Base-by-base conservation (phyloP, 2,329 filamentous ascomycete genomes). In the Zalaria obscura region DNA sequence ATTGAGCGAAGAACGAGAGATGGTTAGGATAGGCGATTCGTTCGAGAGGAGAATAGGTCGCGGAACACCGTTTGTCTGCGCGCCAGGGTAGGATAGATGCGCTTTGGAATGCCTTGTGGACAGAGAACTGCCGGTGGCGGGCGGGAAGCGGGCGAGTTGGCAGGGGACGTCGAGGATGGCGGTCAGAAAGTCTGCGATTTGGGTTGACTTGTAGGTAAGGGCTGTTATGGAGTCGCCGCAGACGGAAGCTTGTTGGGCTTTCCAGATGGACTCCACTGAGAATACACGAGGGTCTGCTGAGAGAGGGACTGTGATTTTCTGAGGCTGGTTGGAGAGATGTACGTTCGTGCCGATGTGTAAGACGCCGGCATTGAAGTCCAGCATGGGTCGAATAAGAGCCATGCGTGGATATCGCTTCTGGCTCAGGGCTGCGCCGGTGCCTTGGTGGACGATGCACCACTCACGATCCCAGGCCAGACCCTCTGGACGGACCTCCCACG, bases 401-500 rank as follows among this genome's bases (percentile, higher is more conserved):
- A 98, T 96, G 29, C 70, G 76, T 2, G 88, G 84, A 55, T 91
- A 80, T 48, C 79, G 72, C 63, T 96, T 98, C 61, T 96, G 89
- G 55, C 76, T 94, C 41, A 98, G 66, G 4, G 82, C 86, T 51
- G 80, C 78, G 0, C 85, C 83, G 1, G 88, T 93, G 35, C 85
- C 87, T 54, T 79, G 75, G 56, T 95, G 88, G 9, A 98, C 70
- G 18, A 98, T 67, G 61, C 89, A 96, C 89, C 91, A 98, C 65
- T 96, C 89, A 46, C 91, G 74, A 58, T 98, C 91, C 87, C 89
- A 96, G 5, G 79, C 82, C 2, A 98, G 68, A 0, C 91, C 91
- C 63, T 95, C 87, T 5, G 73, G 68, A 42, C 74, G 76, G 18
- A 96, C 71, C 51, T 83, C 77, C 91, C 91, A 98, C 9, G 68